Evolutionary conservation across 2,329 filamentous ascomycete genomes (phyloP), one percentile per base, ranked within the genome.

Genomic region (Colletotrichum sp.): DNA sequence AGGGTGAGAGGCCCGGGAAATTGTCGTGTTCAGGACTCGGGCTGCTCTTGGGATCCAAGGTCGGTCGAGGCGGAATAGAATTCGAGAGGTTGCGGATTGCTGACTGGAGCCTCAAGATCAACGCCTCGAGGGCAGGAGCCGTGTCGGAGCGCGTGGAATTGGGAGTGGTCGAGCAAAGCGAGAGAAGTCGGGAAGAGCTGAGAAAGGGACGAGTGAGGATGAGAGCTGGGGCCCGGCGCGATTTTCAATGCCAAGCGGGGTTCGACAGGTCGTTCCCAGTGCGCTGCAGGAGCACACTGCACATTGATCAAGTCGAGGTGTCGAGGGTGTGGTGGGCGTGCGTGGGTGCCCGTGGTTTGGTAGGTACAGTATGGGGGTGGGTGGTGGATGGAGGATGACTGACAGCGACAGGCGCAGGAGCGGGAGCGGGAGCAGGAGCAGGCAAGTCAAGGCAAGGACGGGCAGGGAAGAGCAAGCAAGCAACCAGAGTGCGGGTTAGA

Each of bases 231-330:
- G 71, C 71, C 67, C 28, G 74, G 74, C 71, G 74, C 66, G 75
- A 76, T 76, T 77, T 77, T 77, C 72, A 77, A 77, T 77, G 75
- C 75, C 72, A 77, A 77, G 75, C 72, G 75, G 75, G 75, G 75
- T 77, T 76, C 65, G 66, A 48, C 71, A 76, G 65, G 70, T 67
- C 63, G 69, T 75, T 75, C 57, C 57, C 63, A 68, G 73, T 75
- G 73, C 73, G 65, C 71, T 75, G 70, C 70, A 72, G 73, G 58
- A 71, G 72, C 48, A 36, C 67, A 48, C 18, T 71, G 69, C 38
- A 68, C 73, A 70, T 43, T 75, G 70, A 65, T 75, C 73, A 67
- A n/a, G 63, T 57, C 68, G 55, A 52, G n/a, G 58, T 61, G 67
- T 61, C 67, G 55, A 55, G 38, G 68, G 38, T 68, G n/a, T 58